Percentiles rank a stretch among this genome's conserved stretches.
Evolutionary conservation across 1,139 yeast species (phyloP).

Genomic region (Kodamaea fungicola): DNA sequence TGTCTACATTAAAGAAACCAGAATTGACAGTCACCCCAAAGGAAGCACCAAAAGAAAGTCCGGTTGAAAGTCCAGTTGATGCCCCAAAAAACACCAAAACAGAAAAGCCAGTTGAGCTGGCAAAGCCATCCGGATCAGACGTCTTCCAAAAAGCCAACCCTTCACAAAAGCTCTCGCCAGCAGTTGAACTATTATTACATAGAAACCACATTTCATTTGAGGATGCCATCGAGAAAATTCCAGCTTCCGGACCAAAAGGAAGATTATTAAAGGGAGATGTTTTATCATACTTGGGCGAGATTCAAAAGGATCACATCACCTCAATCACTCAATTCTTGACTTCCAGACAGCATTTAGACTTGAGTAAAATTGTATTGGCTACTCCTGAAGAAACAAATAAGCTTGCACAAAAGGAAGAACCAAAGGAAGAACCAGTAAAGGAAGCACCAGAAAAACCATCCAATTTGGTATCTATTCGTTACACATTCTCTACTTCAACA

Average conservation of each 20-base stretch:
- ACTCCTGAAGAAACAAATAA: conserved; percentile 24
- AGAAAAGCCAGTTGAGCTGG: conserved; percentile 15
- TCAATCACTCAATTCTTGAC: conserved; percentile 55
- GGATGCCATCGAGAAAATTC: conserved; percentile 68
- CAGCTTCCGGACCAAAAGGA: conserved; percentile 88
- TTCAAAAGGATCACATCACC: conserved; percentile 51
- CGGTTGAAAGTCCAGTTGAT: conserved; percentile 7
- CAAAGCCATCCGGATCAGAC: conserved; percentile 9
- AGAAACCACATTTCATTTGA: conserved; percentile 59
- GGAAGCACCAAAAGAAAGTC: conserved; percentile 11
- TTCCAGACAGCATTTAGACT: conserved; percentile 65
- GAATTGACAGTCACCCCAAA: conserved; percentile 19
- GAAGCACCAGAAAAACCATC: conserved; percentile 16
- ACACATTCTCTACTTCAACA: conserved; percentile 2
- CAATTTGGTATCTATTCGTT: conserved; percentile 5
- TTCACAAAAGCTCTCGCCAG: conserved; percentile 68
- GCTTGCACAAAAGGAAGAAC: conserved; percentile 15
- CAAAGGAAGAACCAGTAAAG: conserved; percentile 7
- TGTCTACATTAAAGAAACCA: conserved; percentile 62
- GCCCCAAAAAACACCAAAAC: conserved; percentile 8
- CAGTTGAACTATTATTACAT: conserved; percentile 68
- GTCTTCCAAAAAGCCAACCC: conserved; percentile 52
- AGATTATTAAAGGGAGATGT: conserved; percentile 89
- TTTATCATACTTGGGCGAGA: conserved; percentile 74
- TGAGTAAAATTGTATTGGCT: conserved; percentile 63